Conservation (phyloP, 176 grass and related monocot genomes). For the Melocanna baccifera region DNA sequence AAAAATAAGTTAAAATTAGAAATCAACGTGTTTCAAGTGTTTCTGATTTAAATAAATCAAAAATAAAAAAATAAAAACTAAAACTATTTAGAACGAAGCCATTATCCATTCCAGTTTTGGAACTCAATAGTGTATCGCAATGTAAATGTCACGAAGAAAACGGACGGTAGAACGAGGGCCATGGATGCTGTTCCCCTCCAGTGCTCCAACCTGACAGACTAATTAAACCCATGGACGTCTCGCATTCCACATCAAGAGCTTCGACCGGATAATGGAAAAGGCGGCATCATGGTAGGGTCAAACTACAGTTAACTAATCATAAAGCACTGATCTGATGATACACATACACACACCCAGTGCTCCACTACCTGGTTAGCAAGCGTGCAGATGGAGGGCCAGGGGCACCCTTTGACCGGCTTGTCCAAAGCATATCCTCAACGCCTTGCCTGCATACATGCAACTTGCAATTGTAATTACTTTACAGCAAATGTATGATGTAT, state of each 20-base stretch:
- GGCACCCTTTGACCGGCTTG: constrained; percentile 1
- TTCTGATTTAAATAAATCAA: too few species aligned
- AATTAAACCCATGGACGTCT: background rate
- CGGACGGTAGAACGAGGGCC: too few species aligned
- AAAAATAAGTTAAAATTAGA: too few species aligned
- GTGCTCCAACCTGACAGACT: background rate
- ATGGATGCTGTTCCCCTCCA: background rate
- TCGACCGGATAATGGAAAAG: constrained; percentile 12
- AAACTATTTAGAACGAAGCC: too few species aligned
- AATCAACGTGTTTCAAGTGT: too few species aligned
- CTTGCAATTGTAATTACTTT: constrained; percentile 14
- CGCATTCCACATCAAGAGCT: background rate
- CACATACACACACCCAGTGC: background rate
- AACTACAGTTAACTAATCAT: background rate
- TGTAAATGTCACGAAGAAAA: too few species aligned
- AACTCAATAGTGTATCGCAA: too few species aligned
- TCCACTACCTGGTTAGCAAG: constrained; percentile 9
- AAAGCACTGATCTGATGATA: background rate
- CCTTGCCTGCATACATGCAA: background rate
- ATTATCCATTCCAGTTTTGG: too few species aligned
- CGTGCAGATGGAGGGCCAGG: background rate
- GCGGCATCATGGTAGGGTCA: constrained; percentile 1
- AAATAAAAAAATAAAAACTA: too few species aligned
- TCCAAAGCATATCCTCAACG: constrained; percentile 10
- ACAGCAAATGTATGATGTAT: background rate